These are phyloP conservation scores for Backusella mclennaniae DNA, from an alignment of 192 early-diverging fungal species.

Conservation along the genomic window DNA sequence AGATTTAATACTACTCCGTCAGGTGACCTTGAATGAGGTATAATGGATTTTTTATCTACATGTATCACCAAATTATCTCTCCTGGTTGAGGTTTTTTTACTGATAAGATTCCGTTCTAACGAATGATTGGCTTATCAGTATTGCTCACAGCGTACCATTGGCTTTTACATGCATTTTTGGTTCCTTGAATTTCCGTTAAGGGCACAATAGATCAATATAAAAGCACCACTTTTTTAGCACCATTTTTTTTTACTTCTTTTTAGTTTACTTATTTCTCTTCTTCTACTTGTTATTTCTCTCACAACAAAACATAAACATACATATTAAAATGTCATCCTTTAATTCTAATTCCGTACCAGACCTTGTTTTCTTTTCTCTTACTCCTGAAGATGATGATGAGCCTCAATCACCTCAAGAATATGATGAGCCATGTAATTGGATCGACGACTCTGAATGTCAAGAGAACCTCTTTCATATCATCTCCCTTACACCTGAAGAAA, in stretches of 20 bases:
- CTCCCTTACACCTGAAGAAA: conserved; percentile 27
- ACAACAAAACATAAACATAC: not conserved
- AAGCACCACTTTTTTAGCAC: not conserved
- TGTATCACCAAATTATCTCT: not conserved
- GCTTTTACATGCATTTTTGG: conserved; percentile 14
- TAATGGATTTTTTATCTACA: not conserved
- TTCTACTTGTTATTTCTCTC: not conserved
- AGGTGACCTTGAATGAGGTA: not conserved
- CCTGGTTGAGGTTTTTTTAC: not conserved
- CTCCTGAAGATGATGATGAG: conserved; percentile 13
- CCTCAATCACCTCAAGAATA: conserved; percentile 2
- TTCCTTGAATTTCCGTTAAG: conserved; percentile 17
- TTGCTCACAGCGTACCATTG: conserved; percentile 14
- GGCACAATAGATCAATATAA: conserved; percentile 8
- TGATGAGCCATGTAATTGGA: conserved; percentile 16
- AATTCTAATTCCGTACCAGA: not conserved
- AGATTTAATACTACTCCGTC: conserved; percentile 4
- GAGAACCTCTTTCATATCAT: conserved; percentile 31
- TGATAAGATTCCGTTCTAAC: conserved; percentile 14
- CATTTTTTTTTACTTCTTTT: not conserved
- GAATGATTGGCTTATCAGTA: conserved; percentile 7
- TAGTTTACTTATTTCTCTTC: not conserved
- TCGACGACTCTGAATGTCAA: conserved; percentile 27
- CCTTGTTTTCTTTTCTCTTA: conserved; percentile 15
- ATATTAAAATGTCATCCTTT: not conserved